Evolutionary conservation across 352 stramenopile genomes (phyloP).

Genomic region (Phytophthora tentaculata): DNA sequence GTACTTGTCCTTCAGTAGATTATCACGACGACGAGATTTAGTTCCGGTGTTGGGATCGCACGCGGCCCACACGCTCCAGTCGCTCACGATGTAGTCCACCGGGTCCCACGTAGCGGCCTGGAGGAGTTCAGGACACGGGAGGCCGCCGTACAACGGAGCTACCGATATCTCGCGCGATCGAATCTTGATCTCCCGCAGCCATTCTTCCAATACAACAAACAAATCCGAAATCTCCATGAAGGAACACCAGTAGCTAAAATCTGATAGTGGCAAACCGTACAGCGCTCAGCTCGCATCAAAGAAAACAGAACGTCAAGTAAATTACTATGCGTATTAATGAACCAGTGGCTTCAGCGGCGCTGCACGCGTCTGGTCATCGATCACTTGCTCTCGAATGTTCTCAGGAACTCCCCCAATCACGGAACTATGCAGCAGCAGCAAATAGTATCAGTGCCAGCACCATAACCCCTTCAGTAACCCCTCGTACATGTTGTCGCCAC

Average conservation of each 20-base stretch:
- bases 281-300: too few relatives aligned
- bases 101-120: constrained; percentile 54
- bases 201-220: too few relatives aligned
- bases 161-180: constrained; percentile 41
- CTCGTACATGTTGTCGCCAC: constrained; percentile 93
- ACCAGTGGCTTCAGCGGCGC: constrained; percentile 91
- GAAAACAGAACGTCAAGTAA: not conserved
- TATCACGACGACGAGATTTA: constrained; percentile 46
- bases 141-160: constrained; percentile 50
- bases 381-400: constrained; percentile 89
- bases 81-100: constrained; percentile 60
- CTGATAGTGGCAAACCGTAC: too few relatives aligned
- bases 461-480: not conserved
- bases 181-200: too few relatives aligned
- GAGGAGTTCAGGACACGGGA: constrained; percentile 41
- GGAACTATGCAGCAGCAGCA: constrained; percentile 47
- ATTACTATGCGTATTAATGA: constrained; percentile 73
- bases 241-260: too few relatives aligned
- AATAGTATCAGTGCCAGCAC: constrained; percentile 3
- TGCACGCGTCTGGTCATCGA: constrained; percentile 88
- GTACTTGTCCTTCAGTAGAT: constrained; percentile 44
- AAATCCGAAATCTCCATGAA: too few relatives aligned
- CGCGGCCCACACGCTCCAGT: constrained; percentile 41
- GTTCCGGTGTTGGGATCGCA: constrained; percentile 40
- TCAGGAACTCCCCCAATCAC: constrained; percentile 89